Percentiles rank a stretch among this genome's conserved stretches.
These are phyloP conservation scores for Phytophthora lateralis DNA, from an alignment of 352 stramenopile species.

Conservation along the genomic window DNA sequence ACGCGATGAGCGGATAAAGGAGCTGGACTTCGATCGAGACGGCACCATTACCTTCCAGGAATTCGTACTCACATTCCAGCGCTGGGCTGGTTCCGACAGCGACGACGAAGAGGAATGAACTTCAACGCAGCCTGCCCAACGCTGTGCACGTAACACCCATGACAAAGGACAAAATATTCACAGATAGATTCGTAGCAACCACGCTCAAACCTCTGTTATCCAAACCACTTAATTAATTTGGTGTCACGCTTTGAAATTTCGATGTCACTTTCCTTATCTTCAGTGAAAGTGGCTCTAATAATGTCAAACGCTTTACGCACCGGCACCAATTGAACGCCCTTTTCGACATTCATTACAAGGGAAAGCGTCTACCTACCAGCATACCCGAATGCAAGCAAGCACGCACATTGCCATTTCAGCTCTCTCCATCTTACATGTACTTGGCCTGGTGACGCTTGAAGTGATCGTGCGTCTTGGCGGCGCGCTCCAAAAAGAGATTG, in stretches of 20 bases:
- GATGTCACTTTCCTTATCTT: constrained; percentile 4
- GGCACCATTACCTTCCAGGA: constrained; percentile 91
- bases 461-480: constrained; percentile 59
- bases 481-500: constrained; percentile 72
- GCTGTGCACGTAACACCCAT: not conserved
- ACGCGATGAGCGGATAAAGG: constrained; percentile 81
- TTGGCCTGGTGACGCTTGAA: constrained; percentile 48
- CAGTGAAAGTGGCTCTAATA: constrained; percentile 17
- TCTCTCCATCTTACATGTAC: constrained; percentile 29
- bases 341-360: constrained; percentile 5
- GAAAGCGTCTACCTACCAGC: constrained; percentile 2
- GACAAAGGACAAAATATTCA: constrained; percentile 4
- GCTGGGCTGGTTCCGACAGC: constrained; percentile 77
- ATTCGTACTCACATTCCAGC: constrained; percentile 89
- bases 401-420: not conserved
- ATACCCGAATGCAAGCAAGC: not conserved
- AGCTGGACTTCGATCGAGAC: constrained; percentile 88
- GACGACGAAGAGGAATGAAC: constrained; percentile 28
- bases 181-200: constrained; percentile 9
- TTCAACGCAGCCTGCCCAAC: not conserved
- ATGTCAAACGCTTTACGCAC: constrained; percentile 19
- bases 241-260: constrained; percentile 30
- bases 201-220: not conserved
- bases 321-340: constrained; percentile 22
- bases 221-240: constrained; percentile 28